A percentile compares a stretch with the other conserved stretches of the same genome.
These are phyloP conservation scores for Cladophialophora psammophila DNA, from an alignment of 2,329 filamentous ascomycete genomes.

Conservation along the genomic window DNA sequence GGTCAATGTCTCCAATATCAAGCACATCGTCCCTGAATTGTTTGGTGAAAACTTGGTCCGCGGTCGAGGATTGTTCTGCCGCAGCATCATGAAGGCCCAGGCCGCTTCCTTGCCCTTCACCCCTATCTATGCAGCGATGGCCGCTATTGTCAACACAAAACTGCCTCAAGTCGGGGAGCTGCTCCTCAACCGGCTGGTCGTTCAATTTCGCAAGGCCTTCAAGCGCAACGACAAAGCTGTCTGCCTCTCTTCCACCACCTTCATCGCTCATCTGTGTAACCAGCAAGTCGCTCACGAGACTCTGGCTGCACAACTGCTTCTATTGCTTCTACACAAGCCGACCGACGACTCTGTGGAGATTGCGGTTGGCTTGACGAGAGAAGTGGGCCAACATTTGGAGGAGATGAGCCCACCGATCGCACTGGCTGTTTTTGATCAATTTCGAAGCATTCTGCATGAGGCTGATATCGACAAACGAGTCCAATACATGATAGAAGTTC, in stretches of 20 bases:
- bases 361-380: slow-evolving; percentile 88
- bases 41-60: slow-evolving; percentile 94
- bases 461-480: slow-evolving; percentile 96
- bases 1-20: slow-evolving; percentile 97
- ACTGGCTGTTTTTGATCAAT: slow-evolving; percentile 91
- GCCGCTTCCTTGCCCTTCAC: slow-evolving; percentile 95
- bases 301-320: slow-evolving; percentile 87
- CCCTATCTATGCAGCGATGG: slow-evolving; percentile 94
- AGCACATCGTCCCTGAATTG: slow-evolving; percentile 92
- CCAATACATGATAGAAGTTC: slow-evolving; percentile 99
- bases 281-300: slow-evolving; percentile 96
- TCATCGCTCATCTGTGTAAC: slow-evolving; percentile 94
- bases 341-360: slow-evolving; percentile 98
- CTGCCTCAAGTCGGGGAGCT: slow-evolving; percentile 93
- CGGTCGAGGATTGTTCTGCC: slow-evolving; percentile 89
- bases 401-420: slow-evolving; percentile 92
- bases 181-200: slow-evolving; percentile 80
- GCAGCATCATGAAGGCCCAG: slow-evolving; percentile 98
- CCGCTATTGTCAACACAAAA: slow-evolving; percentile 96
- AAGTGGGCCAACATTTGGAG: slow-evolving; percentile 92
- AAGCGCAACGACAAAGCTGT: slow-evolving; percentile 97
- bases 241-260: slow-evolving; percentile 89
- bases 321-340: slow-evolving; percentile 91
- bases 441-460: slow-evolving; percentile 93
- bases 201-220: slow-evolving; percentile 95